phyloP scores from a whole-genome alignment of 73 alveolate species.

The Stentor coeruleus region DNA sequence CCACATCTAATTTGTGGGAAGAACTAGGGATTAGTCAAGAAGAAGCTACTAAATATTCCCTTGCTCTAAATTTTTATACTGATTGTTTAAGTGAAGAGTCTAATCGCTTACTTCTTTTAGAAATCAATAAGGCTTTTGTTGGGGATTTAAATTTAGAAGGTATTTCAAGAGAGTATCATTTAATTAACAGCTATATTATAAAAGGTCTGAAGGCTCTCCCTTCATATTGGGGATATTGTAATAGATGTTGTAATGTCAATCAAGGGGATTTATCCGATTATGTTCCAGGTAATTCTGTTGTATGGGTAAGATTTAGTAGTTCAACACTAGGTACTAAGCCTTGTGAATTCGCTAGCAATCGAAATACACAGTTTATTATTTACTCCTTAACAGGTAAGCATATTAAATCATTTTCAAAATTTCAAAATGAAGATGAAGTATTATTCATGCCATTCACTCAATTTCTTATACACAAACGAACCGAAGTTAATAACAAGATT shows the following conservation, averaged over 20 bases:
- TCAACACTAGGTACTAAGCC: neutral
- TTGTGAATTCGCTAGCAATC: no score
- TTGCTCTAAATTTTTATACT: no score
- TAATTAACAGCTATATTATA: neutral
- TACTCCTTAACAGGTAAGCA: neutral
- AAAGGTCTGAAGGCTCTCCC: neutral
- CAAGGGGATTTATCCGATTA: neutral
- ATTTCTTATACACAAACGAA: neutral
- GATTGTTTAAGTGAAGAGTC: no score
- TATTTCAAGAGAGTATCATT: neutral
- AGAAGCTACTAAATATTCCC: no score
- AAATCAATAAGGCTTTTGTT: no score
- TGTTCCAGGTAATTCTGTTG: neutral
- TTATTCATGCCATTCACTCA: neutral
- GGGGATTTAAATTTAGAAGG: no score
- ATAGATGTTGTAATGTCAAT: neutral
- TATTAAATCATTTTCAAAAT: neutral
- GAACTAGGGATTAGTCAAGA: no score
- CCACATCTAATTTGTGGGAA: no score
- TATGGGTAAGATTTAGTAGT: neutral
- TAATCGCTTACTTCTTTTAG: no score
- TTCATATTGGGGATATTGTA: neutral
- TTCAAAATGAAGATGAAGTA: neutral
- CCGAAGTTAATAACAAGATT: neutral
- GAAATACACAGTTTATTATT: neutral